phyloP scores from a whole-genome alignment of 1,284 basidiomycete genomes.

The Leccinum solheimii region DNA sequence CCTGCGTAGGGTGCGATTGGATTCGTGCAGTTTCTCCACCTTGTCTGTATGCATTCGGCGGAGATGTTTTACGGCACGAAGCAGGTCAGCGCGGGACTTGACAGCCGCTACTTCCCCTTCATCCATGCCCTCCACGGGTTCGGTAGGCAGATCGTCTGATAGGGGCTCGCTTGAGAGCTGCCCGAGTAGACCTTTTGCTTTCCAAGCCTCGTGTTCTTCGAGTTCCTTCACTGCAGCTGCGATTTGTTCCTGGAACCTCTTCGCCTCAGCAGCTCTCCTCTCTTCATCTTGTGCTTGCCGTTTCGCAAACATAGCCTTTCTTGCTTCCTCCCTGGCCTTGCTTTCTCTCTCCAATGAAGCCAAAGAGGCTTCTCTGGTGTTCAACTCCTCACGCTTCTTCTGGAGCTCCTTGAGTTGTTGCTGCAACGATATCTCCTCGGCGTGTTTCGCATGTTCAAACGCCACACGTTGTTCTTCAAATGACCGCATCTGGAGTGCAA shows the following conservation, averaged over 20 bases:
- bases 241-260: conserved; percentile 26
- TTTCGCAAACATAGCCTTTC: conserved; percentile 15
- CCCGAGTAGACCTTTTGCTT: conserved; percentile 1
- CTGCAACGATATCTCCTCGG: conserved; percentile 9
- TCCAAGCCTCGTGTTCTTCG: conserved; percentile 11
- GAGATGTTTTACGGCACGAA: conserved; percentile 18
- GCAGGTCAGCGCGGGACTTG: conserved; percentile 12
- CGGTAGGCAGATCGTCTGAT: conserved; percentile 12
- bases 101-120: conserved; percentile 23
- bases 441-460: conserved; percentile 24
- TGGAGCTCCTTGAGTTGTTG: conserved; percentile 14
- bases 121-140: conserved; percentile 25
- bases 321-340: conserved; percentile 29
- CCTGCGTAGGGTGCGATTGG: conserved; percentile 17
- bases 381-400: conserved; percentile 21
- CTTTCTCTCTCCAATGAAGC: conserved; percentile 26
- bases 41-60: conserved; percentile 22
- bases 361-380: conserved; percentile 22
- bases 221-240: conserved; percentile 23
- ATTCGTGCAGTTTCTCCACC: conserved; percentile 17
- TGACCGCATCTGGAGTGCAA: conserved; percentile 11
- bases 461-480: conserved; percentile 21
- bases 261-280: conserved; percentile 16
- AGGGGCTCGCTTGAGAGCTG: conserved; percentile 1
- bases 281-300: conserved; percentile 33